A percentile compares a stretch with the other conserved stretches of the same genome.
These are phyloP conservation scores for Ceratobasidium papillatum DNA, from an alignment of 1,284 basidiomycete species.

Conservation along the genomic window DNA sequence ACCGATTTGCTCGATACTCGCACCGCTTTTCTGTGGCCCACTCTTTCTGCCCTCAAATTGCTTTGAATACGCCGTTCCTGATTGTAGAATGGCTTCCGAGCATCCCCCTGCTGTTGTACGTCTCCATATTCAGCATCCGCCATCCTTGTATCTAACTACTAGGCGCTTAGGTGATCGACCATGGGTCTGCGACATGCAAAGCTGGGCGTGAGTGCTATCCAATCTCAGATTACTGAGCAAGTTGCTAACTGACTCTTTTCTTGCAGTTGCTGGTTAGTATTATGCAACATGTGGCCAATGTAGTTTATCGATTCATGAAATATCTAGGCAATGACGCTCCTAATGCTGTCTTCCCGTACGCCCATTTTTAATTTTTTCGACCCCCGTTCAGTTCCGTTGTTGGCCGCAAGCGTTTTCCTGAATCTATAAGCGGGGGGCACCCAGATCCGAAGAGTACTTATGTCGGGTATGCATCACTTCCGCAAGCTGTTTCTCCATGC, in stretches of 20 bases:
- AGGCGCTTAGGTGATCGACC: slow-evolving; percentile 61
- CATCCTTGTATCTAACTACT: too few relatives aligned
- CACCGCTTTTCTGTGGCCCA: too few relatives aligned
- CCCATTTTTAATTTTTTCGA: slow-evolving; percentile 43
- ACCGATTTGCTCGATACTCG: too few relatives aligned
- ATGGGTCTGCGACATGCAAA: slow-evolving; percentile 67
- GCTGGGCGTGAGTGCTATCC: slow-evolving; percentile 55
- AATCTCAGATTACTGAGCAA: neutral
- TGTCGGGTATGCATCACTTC: slow-evolving; percentile 76
- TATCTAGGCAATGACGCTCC: slow-evolving; percentile 76
- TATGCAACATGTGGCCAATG: neutral
- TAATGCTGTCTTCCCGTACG: slow-evolving; percentile 75
- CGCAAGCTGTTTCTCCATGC: neutral
- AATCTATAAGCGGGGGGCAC: slow-evolving; percentile 92
- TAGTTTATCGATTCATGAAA: slow-evolving; percentile 17
- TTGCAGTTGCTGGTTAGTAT: slow-evolving; percentile 42
- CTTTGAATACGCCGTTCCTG: too few relatives aligned
- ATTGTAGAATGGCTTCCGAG: too few relatives aligned
- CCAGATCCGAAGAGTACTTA: slow-evolving; percentile 90
- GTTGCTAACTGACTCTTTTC: slow-evolving; percentile 10
- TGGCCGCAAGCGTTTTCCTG: slow-evolving; percentile 90
- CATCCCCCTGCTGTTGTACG: too few relatives aligned
- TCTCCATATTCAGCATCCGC: too few relatives aligned
- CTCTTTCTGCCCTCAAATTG: too few relatives aligned
- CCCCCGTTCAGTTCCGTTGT: slow-evolving; percentile 74